phyloP scores from a whole-genome alignment of 768 basidiomycete genomes.

The Termitomyces sp. region DNA sequence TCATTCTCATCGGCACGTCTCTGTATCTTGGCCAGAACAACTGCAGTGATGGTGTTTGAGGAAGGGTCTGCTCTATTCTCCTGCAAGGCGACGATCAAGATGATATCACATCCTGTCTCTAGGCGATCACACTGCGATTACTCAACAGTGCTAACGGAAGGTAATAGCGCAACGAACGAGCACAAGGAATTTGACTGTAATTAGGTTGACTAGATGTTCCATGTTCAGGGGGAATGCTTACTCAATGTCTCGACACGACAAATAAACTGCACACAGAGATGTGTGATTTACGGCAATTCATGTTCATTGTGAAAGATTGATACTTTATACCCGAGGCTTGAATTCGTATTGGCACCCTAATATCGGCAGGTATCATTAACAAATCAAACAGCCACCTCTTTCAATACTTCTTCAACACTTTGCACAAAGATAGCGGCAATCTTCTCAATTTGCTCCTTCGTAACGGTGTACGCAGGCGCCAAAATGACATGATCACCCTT shows the following conservation, averaged over 20 bases:
- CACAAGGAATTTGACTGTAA: not conserved
- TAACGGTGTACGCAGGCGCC: conserved; percentile 78
- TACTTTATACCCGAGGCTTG: not conserved
- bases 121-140: not conserved
- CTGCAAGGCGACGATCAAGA: not conserved
- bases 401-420: conserved; percentile 60
- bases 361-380: not conserved
- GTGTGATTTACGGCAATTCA: not conserved
- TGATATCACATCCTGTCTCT: no score
- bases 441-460: conserved; percentile 56
- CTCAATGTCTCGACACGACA: not conserved
- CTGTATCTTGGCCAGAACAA: not conserved
- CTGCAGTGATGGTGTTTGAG: not conserved
- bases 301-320: not conserved
- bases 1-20: not conserved
- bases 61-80: not conserved
- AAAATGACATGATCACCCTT: conserved; percentile 69
- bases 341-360: not conserved
- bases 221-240: not conserved
- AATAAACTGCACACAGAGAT: not conserved
- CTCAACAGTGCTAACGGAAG: not conserved
- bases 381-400: conserved; percentile 20
- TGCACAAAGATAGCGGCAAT: conserved; percentile 63
- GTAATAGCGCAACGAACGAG: not conserved
- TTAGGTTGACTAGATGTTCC: not conserved